Evolutionary conservation across 2,329 filamentous ascomycete species (phyloP).

Genomic region (Dactylellina drechsleri): DNA sequence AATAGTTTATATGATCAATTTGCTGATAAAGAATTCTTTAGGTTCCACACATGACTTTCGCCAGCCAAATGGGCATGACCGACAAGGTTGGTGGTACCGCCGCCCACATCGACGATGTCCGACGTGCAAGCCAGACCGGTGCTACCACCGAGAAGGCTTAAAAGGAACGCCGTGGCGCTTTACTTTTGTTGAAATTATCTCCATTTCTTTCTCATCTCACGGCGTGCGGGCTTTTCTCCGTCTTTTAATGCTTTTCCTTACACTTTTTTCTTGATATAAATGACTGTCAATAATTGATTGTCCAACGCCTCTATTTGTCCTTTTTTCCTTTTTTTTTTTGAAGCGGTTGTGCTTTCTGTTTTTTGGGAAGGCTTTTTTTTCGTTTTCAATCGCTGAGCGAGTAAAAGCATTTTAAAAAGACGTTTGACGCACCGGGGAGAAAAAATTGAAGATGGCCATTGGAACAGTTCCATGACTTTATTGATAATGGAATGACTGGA

Average conservation of each 20-base stretch:
- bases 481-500: slow-evolving; percentile 31
- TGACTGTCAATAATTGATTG: slow-evolving; percentile 52
- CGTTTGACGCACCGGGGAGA: slow-evolving; percentile 10
- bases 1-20: not conserved
- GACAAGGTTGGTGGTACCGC: slow-evolving; percentile 51
- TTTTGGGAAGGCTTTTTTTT: slow-evolving; percentile 34
- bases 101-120: slow-evolving; percentile 51
- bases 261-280: slow-evolving; percentile 33
- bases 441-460: slow-evolving; percentile 2
- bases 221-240: slow-evolving; percentile 35
- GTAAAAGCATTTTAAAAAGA: slow-evolving; percentile 17
- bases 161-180: slow-evolving; percentile 3
- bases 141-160: slow-evolving; percentile 34
- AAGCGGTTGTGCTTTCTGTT: slow-evolving; percentile 22
- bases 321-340: not conserved
- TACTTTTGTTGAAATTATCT: slow-evolving; percentile 25
- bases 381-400: slow-evolving; percentile 21
- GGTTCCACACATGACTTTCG: slow-evolving; percentile 48
- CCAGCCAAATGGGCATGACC: slow-evolving; percentile 54
- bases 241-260: slow-evolving; percentile 15
- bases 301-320: slow-evolving; percentile 13
- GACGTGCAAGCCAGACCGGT: slow-evolving; percentile 33
- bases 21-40: slow-evolving; percentile 19
- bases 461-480: slow-evolving; percentile 26
- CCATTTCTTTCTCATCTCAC: slow-evolving; percentile 35